phyloP scores from a whole-genome alignment of 768 basidiomycete genomes.

The Kwoniella dendrophila region DNA sequence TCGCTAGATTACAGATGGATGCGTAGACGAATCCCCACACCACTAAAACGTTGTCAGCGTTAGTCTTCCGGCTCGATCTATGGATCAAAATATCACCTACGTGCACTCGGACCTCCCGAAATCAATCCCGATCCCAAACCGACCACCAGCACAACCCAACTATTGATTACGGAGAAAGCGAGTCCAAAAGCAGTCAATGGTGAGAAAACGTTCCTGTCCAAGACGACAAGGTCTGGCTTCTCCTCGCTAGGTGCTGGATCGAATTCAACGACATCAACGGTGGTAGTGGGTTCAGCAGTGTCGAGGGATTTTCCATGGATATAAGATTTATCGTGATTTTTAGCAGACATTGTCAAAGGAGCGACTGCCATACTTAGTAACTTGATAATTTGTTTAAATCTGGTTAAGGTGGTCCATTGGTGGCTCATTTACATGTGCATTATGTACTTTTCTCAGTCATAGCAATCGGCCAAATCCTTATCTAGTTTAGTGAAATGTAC shows the following conservation, averaged over 20 bases:
- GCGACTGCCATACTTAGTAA: too few species aligned
- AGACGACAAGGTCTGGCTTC: neutral
- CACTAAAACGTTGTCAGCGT: constrained; percentile 10
- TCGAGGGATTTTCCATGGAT: neutral
- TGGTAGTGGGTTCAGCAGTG: neutral
- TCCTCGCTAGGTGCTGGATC: neutral
- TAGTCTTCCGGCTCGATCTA: neutral
- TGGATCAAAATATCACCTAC: constrained; percentile 1
- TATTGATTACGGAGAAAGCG: constrained; percentile 15
- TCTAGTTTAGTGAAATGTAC: too few species aligned
- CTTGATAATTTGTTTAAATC: too few species aligned
- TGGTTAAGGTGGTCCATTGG: too few species aligned
- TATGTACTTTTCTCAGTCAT: too few species aligned
- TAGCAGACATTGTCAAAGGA: too few species aligned
- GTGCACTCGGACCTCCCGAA: constrained; percentile 17
- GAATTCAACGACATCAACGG: neutral
- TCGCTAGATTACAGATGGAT: constrained; percentile 11
- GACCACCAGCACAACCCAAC: constrained; percentile 16
- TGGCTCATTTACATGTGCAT: too few species aligned
- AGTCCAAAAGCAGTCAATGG: constrained; percentile 3
- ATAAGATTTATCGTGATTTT: too few species aligned
- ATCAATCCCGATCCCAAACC: constrained; percentile 12
- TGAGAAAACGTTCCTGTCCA: constrained; percentile 8
- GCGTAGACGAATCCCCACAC: constrained; percentile 23
- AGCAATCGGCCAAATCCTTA: too few species aligned